Evolutionary conservation across 73 alveolate genomes (phyloP), one percentile per base, ranked within the genome.

Genomic region (Tetrahymena borealis): DNA sequence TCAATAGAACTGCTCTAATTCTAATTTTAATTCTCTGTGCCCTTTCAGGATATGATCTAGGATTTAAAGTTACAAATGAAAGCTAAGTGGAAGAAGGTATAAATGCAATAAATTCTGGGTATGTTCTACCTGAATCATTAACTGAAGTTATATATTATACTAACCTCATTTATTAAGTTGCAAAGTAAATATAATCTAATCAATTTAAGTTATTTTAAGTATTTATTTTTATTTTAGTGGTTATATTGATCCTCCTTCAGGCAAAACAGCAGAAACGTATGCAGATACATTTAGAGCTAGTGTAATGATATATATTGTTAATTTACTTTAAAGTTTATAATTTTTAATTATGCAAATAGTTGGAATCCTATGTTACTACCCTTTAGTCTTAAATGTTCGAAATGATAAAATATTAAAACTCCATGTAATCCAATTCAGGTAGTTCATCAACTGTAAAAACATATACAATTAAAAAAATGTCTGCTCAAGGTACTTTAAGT

Each of bases 1-100:
- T 93, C 7, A 93, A 93, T 33, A 90, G 95, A 79, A 93, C 95
- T 39, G 95, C 91, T 0, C 39, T 91, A 79, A 39, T 93, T 40
- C 40, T 93, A 16, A 79, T 93, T 90, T 32, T 93, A 37, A 32
- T 79, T 12, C 42, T 93, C 16, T 79, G 90, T 32, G 79, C 78
- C 11, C 15, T 93, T 7, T 79, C 91, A 79, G 93, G 93, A 11
- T 85, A 79, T 31, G 91, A 79, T 24, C 79, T 93, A 28, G 95
- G 95, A 16, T 93, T 79, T 40, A 93, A 91, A 31, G 78, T 85
- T 38, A 38, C 77, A 0, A 38, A 93, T 77, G 78, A 91, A 79
- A 60, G 33, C 35, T 90, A 40, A 79, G 93, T 93, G 11, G 40
- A 85, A 20, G 95, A 93, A 39, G 95, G 95, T 11, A 39, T 92